Evolutionary conservation across 495 filamentous ascomycete genomes (phyloP).

Genomic region (Penicillium salamii): DNA sequence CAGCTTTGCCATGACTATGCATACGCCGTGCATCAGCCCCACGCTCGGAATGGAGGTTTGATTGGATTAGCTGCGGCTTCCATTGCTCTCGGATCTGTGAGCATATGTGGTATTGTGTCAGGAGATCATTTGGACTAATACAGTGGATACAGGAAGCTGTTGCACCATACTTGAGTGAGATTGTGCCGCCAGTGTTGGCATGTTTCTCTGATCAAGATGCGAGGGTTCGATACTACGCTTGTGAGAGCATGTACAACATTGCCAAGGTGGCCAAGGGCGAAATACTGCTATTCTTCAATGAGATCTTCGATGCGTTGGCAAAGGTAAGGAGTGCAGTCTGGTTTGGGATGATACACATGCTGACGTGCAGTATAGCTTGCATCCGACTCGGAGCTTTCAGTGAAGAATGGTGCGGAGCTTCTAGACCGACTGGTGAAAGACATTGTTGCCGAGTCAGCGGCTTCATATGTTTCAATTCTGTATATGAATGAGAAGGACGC

Average conservation of each 20-base stretch:
- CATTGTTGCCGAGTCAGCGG: constrained; percentile 94
- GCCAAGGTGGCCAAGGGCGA: constrained; percentile 99
- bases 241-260: constrained; percentile 99
- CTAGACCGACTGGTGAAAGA: constrained; percentile 96
- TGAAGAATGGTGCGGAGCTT: constrained; percentile 97
- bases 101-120: constrained; percentile 29
- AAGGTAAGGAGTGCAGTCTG: constrained; percentile 60
- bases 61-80: constrained; percentile 96
- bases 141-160: constrained; percentile 65
- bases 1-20: constrained; percentile 98
- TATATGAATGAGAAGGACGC: constrained; percentile 49
- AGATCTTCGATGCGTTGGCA: constrained; percentile 94
- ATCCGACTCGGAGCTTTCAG: constrained; percentile 91
- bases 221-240: constrained; percentile 95
- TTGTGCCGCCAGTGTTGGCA: constrained; percentile 95
- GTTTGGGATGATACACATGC: background rate
- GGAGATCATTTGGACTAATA: constrained; percentile 20
- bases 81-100: constrained; percentile 88
- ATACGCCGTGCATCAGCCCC: constrained; percentile 95
- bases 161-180: constrained; percentile 83
- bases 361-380: constrained; percentile 63
- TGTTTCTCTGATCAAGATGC: constrained; percentile 99
- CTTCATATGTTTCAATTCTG: constrained; percentile 89
- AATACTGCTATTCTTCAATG: constrained; percentile 92
- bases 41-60: constrained; percentile 93